phyloP scores from a whole-genome alignment of 2,329 filamentous ascomycete species.

The Ophiostoma fasciatum region DNA sequence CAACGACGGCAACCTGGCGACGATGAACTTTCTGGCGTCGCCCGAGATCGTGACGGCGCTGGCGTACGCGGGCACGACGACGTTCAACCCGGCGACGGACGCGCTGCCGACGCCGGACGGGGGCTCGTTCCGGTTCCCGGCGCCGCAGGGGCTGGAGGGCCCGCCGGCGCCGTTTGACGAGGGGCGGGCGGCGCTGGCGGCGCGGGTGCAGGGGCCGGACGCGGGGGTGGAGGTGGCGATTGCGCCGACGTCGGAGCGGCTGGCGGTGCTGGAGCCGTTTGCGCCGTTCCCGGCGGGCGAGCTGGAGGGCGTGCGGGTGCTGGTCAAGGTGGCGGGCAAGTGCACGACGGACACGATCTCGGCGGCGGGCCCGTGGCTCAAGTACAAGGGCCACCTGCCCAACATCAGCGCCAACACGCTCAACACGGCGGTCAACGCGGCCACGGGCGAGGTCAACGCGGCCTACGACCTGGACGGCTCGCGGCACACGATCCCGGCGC shows the following conservation, averaged over 20 bases:
- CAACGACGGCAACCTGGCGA: constrained; percentile 91
- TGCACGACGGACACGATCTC: constrained; percentile 99
- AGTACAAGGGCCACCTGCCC: constrained; percentile 97
- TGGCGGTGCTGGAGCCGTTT: constrained; percentile 87
- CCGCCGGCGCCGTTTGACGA: constrained; percentile 54
- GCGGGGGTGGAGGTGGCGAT: constrained; percentile 59
- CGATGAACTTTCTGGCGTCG: constrained; percentile 97
- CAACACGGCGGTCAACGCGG: constrained; percentile 85
- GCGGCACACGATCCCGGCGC: constrained; percentile 66
- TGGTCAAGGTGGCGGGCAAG: constrained; percentile 94
- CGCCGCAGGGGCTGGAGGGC: constrained; percentile 56
- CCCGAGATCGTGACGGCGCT: constrained; percentile 95
- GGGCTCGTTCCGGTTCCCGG: constrained; percentile 68
- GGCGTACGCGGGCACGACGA: constrained; percentile 80
- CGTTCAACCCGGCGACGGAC: constrained; percentile 93
- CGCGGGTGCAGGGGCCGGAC: constrained; percentile 58
- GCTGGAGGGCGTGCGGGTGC: constrained; percentile 62
- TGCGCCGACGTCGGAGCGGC: constrained; percentile 72
- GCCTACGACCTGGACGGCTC: constrained; percentile 77
- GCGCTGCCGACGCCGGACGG: constrained; percentile 66
- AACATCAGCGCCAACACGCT: constrained; percentile 97
- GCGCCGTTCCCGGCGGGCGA: constrained; percentile 65
- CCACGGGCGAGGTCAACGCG: constrained; percentile 81
- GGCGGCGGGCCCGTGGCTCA: constrained; percentile 90
- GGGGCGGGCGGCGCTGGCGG: constrained; percentile 60